These are phyloP conservation scores for Alternaria conjuncta DNA, from an alignment of 2,329 filamentous ascomycete species.

Conservation along the genomic window DNA sequence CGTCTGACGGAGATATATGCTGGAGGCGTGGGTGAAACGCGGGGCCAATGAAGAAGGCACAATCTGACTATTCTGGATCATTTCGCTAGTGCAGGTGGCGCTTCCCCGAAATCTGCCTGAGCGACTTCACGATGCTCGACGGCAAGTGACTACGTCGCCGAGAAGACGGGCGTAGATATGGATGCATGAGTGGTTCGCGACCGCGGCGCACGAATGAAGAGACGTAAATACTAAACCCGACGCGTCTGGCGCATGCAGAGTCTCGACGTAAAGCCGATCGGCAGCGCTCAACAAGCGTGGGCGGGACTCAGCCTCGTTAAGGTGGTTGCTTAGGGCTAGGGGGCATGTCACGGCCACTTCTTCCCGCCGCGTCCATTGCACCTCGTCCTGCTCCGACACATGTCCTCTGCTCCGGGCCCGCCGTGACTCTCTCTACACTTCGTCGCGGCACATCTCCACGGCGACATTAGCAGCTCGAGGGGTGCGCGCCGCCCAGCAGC, in stretches of 20 bases:
- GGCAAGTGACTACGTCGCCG: neutral
- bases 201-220: neutral
- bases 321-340: constrained; percentile 1
- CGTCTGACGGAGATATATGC: neutral
- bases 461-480: constrained; percentile 5
- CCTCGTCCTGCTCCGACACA: constrained; percentile 4
- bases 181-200: neutral
- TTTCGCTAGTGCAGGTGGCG: constrained; percentile 4
- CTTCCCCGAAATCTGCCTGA: neutral
- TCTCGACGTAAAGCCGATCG: constrained; percentile 15
- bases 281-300: constrained; percentile 13
- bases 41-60: constrained; percentile 15
- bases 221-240: neutral
- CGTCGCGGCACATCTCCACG: constrained; percentile 7
- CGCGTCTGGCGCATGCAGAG: constrained; percentile 12
- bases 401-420: constrained; percentile 7
- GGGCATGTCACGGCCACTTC: constrained; percentile 10
- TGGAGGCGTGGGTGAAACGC: constrained; percentile 16
- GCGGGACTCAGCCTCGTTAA: constrained; percentile 13
- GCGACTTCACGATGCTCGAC: neutral
- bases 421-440: constrained; percentile 3
- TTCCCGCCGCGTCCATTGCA: constrained; percentile 9
- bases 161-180: neutral
- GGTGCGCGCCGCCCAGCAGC: constrained; percentile 10
- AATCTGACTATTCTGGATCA: constrained; percentile 9